Evolutionary conservation across 495 filamentous ascomycete species (phyloP), one percentile per base, ranked within the genome.

Genomic region (Lepraria neglecta): DNA sequence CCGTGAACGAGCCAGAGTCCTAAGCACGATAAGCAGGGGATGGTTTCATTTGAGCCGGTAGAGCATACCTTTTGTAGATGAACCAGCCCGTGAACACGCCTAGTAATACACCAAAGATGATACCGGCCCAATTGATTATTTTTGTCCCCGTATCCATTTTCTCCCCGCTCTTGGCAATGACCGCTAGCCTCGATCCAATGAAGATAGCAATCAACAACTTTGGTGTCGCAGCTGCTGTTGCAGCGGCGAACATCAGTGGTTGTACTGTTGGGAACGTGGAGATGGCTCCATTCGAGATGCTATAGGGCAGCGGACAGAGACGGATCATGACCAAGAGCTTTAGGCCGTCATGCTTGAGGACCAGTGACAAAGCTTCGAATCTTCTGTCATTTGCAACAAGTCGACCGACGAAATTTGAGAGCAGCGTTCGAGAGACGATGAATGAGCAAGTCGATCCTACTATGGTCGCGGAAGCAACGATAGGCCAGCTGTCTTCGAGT

Each of bases 201-300:
- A 97, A 98, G 52, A 96, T 82, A 63, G 91, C 90, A n/a, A 97
- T 84, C 62, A 96, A 73, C 43, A 98, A 77, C 69, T 96, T 97
- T 11, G 94, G 94, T 0, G 82, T 78, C 12, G 85, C 80, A 15
- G 88, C 72, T 1, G 88, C 85, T 7, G 94, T 97, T 0, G 95
- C 92, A 43, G 88, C 67, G 35, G 84, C 87, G 70, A 95, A 97
- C 65, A 80, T 80, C 70, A 80, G 72, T 17, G 87, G 86, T 53
- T 84, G 78, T 7, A 98, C 89, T 7, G 90, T 95, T 3, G 89
- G 91, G 65, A 98, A 91, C 2, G 92, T 97, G 21, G 90, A 89
- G 31, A 98, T 83, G 27, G 94, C 95, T 21, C 91, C 94, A 68
- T 98, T 98, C 67, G 88, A 91, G 60, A 97, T 76, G 27, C 89